A percentile compares a stretch with the other conserved stretches of the same genome.
Evolutionary conservation across 169 alveolate species (phyloP).

Genomic region (Plasmodium coatneyi): DNA sequence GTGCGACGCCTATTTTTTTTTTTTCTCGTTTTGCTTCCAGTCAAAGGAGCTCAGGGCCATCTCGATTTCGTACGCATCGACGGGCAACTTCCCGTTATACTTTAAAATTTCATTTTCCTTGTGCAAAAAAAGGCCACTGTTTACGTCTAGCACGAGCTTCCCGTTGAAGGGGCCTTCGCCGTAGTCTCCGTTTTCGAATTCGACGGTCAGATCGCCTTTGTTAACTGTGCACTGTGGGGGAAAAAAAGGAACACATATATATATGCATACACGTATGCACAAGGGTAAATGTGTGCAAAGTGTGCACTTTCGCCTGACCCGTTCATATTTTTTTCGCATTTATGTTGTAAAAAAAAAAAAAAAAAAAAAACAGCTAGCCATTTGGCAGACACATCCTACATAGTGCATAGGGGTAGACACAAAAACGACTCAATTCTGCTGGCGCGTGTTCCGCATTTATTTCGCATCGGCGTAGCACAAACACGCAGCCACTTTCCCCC

Average conservation of each 20-base stretch:
- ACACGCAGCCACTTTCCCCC: neutral
- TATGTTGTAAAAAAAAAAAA: neutral
- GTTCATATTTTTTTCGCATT: neutral
- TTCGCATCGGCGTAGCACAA: neutral
- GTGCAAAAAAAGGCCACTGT: conserved; percentile 41
- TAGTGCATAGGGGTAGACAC: neutral
- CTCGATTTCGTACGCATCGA: conserved; percentile 54
- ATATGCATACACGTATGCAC: neutral
- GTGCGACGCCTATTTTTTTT: neutral
- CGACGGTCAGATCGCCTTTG: conserved; percentile 25
- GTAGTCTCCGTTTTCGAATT: conserved; percentile 44
- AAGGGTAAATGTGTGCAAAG: neutral
- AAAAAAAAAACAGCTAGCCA: neutral
- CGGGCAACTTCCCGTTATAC: conserved; percentile 53
- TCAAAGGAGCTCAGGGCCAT: conserved; percentile 40
- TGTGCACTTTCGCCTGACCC: neutral
- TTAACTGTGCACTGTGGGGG: conserved; percentile 44
- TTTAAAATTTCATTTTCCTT: conserved; percentile 48
- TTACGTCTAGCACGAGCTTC: conserved; percentile 37
- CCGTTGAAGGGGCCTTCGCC: conserved; percentile 65
- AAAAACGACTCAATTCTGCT: neutral
- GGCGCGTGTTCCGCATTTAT: neutral
- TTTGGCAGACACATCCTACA: neutral
- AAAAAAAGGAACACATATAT: neutral
- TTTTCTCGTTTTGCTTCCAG: conserved; percentile 36